Evolutionary conservation across 805 yeast genomes (phyloP), one percentile per base, ranked within the genome.

Genomic region (Lipomyces starkeyi): DNA sequence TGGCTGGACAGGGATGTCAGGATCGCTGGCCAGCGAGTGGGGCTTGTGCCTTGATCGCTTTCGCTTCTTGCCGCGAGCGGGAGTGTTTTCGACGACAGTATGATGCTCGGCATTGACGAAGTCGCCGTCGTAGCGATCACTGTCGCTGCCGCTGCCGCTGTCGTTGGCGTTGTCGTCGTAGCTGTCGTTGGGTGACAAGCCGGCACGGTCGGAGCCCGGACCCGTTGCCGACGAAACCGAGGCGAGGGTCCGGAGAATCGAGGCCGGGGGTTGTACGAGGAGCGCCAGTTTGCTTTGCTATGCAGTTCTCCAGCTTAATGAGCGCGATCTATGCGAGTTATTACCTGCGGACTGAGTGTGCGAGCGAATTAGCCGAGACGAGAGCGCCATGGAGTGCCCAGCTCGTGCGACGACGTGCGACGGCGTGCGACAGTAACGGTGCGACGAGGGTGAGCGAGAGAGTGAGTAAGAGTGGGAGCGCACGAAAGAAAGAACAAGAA

Each of bases 261-360:
- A 22, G 3, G 55, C 60, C 60, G 65, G 61, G 52, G 27, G 43
- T 58, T 52, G 25, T 57, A 63, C 65, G 22, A 27, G 59, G 32
- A 57, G 52, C 35, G 59, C 54, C 64, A 54, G 59, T 29, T 40
- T 54, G 35, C 29, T 27, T 27, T 27, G 52, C 22, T 37, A 49
- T n/a, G 47, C 25, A 25, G 5, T 27, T 1, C 29, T 27, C 29
- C 29, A 27, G 52, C 58, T 57, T 57, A 35, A 1, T 14, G 40
- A 11, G 13, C 14, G 14, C 40, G 40, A 9, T 35, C 40, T 11
- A 9, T 35, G 43, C 49, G 43, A 40, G 29, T 4, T 27, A 3
- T 27, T 27, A 27, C 29, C 29, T 27, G 29, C 29, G 29, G 29
- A 27, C 29, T 27, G 29, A 27, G 29, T 27, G 5, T 27, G 29